A percentile compares a stretch with the other conserved stretches of the same genome.
phyloP scores from a whole-genome alignment of 768 basidiomycete genomes.

The Pleurotus salmoneostramineus region DNA sequence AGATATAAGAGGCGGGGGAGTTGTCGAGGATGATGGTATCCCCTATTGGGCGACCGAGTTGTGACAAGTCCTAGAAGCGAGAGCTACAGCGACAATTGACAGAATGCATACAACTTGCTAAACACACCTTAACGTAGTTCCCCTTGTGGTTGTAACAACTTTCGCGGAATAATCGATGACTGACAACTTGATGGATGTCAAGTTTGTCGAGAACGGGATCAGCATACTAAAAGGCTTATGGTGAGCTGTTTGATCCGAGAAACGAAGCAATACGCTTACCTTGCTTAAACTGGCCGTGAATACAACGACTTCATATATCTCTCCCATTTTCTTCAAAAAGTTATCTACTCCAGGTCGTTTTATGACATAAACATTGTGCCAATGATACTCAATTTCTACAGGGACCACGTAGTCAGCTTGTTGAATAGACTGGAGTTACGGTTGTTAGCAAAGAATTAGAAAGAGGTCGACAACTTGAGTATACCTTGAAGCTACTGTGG shows the following conservation, averaged over 20 bases:
- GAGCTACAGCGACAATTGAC: neutral
- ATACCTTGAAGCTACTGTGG: conserved; percentile 97
- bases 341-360: conserved; percentile 98
- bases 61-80: conserved; percentile 82
- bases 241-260: no score
- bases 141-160: conserved; percentile 99
- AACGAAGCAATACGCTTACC: conserved; percentile 35
- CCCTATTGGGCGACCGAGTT: conserved; percentile 89
- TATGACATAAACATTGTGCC: conserved; percentile 98
- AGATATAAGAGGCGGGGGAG: conserved; percentile 98
- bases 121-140: conserved; percentile 93
- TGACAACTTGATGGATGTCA: conserved; percentile 87
- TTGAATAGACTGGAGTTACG: conserved; percentile 68
- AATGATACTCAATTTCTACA: conserved; percentile 97
- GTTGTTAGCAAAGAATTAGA: neutral
- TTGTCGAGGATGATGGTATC: conserved; percentile 99
- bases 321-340: conserved; percentile 97
- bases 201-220: conserved; percentile 98
- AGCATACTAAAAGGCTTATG: conserved; percentile 65
- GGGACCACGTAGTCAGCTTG: conserved; percentile 98
- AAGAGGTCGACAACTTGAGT: conserved; percentile 6
- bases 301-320: conserved; percentile 96
- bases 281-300: conserved; percentile 98
- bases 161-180: conserved; percentile 94
- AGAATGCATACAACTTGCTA: neutral